Conservation (phyloP, 768 basidiomycete species). For the Sistotremastrum niveocremeum region DNA sequence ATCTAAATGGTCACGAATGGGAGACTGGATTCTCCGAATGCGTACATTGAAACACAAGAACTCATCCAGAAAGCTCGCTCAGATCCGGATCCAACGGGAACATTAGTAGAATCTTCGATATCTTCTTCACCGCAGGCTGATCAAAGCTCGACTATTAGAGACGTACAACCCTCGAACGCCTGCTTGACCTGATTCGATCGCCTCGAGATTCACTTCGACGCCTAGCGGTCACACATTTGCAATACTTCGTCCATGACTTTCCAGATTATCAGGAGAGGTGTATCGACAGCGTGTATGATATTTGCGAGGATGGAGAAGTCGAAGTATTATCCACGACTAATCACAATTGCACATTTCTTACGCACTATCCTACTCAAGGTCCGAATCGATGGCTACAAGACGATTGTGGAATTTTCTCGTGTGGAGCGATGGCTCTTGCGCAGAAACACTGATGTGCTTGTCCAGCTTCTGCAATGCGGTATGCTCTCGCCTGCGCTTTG, state of each 20-base stretch:
- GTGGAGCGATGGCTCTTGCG: constrained; percentile 46
- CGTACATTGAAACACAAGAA: too few relatives aligned
- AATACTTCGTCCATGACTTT: constrained; percentile 48
- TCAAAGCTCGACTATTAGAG: background rate
- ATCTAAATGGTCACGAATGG: too few relatives aligned
- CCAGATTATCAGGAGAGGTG: constrained; percentile 61
- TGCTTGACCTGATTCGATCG: constrained; percentile 42
- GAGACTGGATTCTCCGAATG: too few relatives aligned
- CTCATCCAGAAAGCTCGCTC: too few relatives aligned
- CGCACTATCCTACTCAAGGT: constrained; percentile 27
- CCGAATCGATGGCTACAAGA: constrained; percentile 53
- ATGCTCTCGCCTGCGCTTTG: constrained; percentile 14
- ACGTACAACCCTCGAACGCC: constrained; percentile 23
- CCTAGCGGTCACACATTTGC: constrained; percentile 44
- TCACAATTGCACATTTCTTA: constrained; percentile 1
- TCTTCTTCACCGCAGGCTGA: too few relatives aligned
- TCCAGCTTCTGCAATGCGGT: constrained; percentile 70
- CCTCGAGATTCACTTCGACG: constrained; percentile 34
- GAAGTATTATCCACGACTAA: constrained; percentile 20
- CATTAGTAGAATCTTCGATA: too few relatives aligned
- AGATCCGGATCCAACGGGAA: too few relatives aligned
- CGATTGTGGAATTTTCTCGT: constrained; percentile 37
- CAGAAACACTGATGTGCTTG: constrained; percentile 59
- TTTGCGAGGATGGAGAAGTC: constrained; percentile 56
- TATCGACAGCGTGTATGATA: constrained; percentile 66